Evolutionary conservation across 2,329 filamentous ascomycete species (phyloP), one percentile per base, ranked within the genome.

Genomic region (Aspergillus arachidicola): DNA sequence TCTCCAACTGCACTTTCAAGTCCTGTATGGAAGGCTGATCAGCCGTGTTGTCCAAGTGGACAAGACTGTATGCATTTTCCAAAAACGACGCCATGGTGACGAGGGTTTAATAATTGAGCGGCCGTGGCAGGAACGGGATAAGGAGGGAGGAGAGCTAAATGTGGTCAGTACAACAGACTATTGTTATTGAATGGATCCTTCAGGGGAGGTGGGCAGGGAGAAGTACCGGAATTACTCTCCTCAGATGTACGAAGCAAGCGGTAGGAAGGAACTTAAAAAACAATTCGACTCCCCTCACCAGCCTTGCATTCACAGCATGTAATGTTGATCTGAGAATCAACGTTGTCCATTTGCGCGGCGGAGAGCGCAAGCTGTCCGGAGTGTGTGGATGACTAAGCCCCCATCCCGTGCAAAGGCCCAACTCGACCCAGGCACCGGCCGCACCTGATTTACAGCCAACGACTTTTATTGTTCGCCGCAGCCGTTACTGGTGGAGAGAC

Each of bases 11-110:
- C 73, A 89, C 93, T 81, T 93, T 93, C 81, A 99, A 86, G 79
- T 99, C 95, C 76, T 93, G 92, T 80, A 95, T 85, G 66, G 91
- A 89, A 63, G 95, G 94, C 74, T 96, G 90, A 79, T 98, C 95
- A 71, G 94, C 92, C 67, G 93, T 87, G 85, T 97, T 98, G 87
- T 99, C 95, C 87, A 95, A 89, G 81, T 97, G 94, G 81, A 99
- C 93, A 82, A 99, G 83, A 82, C 93, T 97, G 86, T 98, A 99
- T 69, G 95, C 87, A 80, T 92, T 91, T 79, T 99, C 95, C 68
- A 98, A 87, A 80, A 96, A 98, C 71, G 91, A 91, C 82, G 94
- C 91, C 94, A 98, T 99, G 81, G 71, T 91, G 86, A 77, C 67
- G 48, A 32, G 46, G 38, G 26, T 11, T 51, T n/a, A 19, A 9